Conservation (phyloP, 2,329 filamentous ascomycete species). For the Fusarium sp. region DNA sequence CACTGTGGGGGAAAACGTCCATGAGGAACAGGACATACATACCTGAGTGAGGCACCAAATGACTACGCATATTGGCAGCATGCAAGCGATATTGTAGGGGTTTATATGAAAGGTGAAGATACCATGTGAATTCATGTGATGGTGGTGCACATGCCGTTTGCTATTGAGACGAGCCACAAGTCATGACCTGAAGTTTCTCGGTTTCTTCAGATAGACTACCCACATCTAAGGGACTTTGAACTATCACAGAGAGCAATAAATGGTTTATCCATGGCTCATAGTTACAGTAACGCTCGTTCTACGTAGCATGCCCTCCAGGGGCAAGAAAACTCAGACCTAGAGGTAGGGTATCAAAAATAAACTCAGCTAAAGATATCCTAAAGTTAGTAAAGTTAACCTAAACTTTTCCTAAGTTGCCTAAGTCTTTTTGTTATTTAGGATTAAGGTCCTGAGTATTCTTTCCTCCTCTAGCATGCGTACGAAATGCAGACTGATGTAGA, state of each 20-base stretch:
- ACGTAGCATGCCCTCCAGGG: background rate
- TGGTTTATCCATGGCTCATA: background rate
- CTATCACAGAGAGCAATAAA: background rate
- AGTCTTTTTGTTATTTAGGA: too few species aligned
- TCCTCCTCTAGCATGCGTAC: background rate
- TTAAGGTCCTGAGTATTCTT: too few species aligned
- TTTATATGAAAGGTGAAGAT: background rate
- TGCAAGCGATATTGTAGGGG: background rate
- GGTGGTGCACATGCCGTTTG: background rate
- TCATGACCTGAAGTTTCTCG: background rate
- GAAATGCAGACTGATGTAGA: conserved; percentile 21
- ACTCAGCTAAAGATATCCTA: too few species aligned
- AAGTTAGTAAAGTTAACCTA: too few species aligned
- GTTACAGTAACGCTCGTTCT: background rate
- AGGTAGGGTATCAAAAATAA: too few species aligned
- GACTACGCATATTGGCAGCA: background rate
- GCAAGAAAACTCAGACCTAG: too few species aligned
- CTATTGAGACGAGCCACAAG: background rate
- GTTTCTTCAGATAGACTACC: background rate
- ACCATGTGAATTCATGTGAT: conserved; percentile 4
- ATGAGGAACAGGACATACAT: background rate
- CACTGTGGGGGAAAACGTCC: background rate
- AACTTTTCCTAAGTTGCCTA: too few species aligned
- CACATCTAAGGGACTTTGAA: background rate
- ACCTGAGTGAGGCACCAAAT: background rate